Percentiles rank a stretch among this genome's conserved stretches.
phyloP scores from a whole-genome alignment of 768 basidiomycete species.

The Panaeolus cyanescens region DNA sequence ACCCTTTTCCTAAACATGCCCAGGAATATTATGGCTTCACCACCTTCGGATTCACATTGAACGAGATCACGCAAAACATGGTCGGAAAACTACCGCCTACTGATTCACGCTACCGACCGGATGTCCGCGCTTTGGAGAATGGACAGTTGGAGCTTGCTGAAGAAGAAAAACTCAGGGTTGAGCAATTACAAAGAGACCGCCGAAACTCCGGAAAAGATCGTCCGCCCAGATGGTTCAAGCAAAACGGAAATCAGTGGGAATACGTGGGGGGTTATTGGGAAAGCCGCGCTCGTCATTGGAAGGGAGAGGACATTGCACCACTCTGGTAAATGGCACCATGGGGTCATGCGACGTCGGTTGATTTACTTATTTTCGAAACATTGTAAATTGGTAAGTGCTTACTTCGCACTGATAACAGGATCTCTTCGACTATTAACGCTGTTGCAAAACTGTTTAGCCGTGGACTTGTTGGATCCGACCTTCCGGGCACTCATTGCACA shows the following conservation, averaged over 20 bases:
- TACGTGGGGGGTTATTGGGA: constrained; percentile 89
- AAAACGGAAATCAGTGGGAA: constrained; percentile 69
- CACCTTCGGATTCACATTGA: constrained; percentile 74
- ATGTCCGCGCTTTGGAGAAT: constrained; percentile 82
- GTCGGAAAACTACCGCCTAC: constrained; percentile 69
- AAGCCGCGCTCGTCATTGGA: constrained; percentile 65
- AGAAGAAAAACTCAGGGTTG: constrained; percentile 66
- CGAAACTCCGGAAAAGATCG: constrained; percentile 60
- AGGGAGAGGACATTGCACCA: constrained; percentile 43
- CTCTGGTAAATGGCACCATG: constrained; percentile 69
- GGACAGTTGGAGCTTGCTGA: constrained; percentile 75
- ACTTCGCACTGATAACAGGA: too few relatives aligned
- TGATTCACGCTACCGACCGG: constrained; percentile 81
- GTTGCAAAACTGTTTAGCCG: too few relatives aligned
- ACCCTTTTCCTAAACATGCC: constrained; percentile 71
- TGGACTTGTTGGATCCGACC: too few relatives aligned
- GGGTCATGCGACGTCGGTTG: too few relatives aligned
- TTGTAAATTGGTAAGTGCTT: too few relatives aligned
- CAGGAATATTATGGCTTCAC: constrained; percentile 84
- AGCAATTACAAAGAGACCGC: constrained; percentile 77
- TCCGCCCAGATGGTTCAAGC: constrained; percentile 75
- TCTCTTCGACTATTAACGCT: too few relatives aligned
- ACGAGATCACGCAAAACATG: constrained; percentile 74
- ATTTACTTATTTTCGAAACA: too few relatives aligned
- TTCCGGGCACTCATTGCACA: too few relatives aligned